Conservation (phyloP, 2,329 filamentous ascomycete species). For the Ophiognomonia clavigignenti-juglandacearum region DNA sequence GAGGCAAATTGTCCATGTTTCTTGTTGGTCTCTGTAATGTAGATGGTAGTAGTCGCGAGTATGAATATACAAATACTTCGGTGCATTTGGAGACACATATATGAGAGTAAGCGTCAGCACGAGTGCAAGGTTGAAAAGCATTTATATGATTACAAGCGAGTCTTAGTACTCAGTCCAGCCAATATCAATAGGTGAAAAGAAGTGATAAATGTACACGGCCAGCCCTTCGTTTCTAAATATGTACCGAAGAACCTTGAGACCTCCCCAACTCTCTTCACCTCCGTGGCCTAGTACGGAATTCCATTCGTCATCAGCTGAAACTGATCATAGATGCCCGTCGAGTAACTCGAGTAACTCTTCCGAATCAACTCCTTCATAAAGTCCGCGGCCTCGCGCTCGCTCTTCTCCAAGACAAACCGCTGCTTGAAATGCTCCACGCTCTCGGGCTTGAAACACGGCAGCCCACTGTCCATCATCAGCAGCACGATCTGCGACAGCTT, state of each 20-base stretch:
- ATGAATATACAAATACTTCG: too few relatives aligned
- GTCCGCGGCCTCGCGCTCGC: constrained; percentile 86
- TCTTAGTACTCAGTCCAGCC: too few relatives aligned
- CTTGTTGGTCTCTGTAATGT: too few relatives aligned
- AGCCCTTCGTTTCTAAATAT: too few relatives aligned
- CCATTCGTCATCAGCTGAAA: constrained; percentile 97
- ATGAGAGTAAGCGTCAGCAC: too few relatives aligned
- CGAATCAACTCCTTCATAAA: constrained; percentile 87
- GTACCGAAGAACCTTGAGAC: not conserved
- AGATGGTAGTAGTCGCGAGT: too few relatives aligned
- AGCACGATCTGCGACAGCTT: constrained; percentile 86
- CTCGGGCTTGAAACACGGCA: constrained; percentile 97
- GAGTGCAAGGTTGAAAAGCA: too few relatives aligned
- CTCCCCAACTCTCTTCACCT: not conserved
- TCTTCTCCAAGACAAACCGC: constrained; percentile 87
- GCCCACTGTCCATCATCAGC: constrained; percentile 91
- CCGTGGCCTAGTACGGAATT: constrained; percentile 70
- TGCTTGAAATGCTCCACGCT: constrained; percentile 90
- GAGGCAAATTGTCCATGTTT: too few relatives aligned
- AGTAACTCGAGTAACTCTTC: constrained; percentile 86
- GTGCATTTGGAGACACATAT: too few relatives aligned
- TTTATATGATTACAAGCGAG: too few relatives aligned
- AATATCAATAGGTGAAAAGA: too few relatives aligned
- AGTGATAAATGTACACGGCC: too few relatives aligned
- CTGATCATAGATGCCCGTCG: constrained; percentile 93